Percentiles rank a stretch among this genome's conserved stretches.
These are phyloP conservation scores for Trichophaea hybrida DNA, from an alignment of 2,329 filamentous ascomycete genomes.

Conservation along the genomic window DNA sequence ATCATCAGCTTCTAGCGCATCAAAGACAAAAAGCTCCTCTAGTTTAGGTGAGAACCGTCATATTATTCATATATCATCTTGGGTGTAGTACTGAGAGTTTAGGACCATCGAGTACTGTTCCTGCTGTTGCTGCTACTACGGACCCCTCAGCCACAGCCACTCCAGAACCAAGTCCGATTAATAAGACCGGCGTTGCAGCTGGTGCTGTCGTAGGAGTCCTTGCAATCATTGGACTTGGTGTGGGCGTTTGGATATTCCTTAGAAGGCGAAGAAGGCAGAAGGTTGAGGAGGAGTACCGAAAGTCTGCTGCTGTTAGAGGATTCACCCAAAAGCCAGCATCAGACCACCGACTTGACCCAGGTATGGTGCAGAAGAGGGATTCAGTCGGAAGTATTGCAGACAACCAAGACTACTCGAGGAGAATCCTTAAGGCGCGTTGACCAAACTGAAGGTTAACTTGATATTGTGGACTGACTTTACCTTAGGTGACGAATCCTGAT, in stretches of 20 bases:
- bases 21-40: constrained; percentile 4
- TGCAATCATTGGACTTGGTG: constrained; percentile 49
- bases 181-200: constrained; percentile 70
- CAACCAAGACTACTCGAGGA: constrained; percentile 90
- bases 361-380: constrained; percentile 64
- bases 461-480: constrained; percentile 1
- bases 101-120: not conserved
- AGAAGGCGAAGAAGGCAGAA: constrained; percentile 61
- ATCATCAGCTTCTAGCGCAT: constrained; percentile 32
- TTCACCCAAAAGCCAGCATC: constrained; percentile 51
- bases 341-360: constrained; percentile 77
- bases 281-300: constrained; percentile 70
- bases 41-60: not conserved
- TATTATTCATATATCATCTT: not conserved
- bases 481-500: constrained; percentile 24
- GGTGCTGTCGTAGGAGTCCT: constrained; percentile 78
- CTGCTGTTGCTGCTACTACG: constrained; percentile 1
- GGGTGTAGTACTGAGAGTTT: not conserved
- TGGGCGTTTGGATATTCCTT: constrained; percentile 57
- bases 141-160: constrained; percentile 12
- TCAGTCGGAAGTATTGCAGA: constrained; percentile 95
- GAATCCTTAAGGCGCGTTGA: constrained; percentile 60
- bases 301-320: constrained; percentile 62
- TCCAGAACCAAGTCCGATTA: constrained; percentile 34
- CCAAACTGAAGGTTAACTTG: constrained; percentile 1